Evolutionary conservation across 768 basidiomycete species (phyloP).

Genomic region (Mycena alexandri): DNA sequence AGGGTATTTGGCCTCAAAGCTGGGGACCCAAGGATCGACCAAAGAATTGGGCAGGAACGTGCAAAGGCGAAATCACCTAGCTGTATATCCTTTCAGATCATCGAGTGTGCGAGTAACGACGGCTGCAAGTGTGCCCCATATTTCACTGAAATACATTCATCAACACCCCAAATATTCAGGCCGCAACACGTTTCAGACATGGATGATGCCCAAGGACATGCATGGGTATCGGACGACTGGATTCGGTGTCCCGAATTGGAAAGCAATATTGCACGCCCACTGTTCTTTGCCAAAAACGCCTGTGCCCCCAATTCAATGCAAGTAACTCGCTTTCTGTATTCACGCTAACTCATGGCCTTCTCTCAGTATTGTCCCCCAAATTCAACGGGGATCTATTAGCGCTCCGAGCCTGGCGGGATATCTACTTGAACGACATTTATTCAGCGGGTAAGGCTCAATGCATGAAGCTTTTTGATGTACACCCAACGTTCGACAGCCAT

Average conservation of each 20-base stretch:
- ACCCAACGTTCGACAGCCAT: constrained; percentile 23
- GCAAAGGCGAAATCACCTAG: constrained; percentile 28
- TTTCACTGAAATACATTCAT: neutral
- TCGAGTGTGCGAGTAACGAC: constrained; percentile 28
- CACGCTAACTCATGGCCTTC: neutral
- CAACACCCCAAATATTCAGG: constrained; percentile 22
- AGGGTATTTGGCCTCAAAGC: constrained; percentile 9
- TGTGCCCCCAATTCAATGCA: constrained; percentile 24
- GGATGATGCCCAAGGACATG: constrained; percentile 37
- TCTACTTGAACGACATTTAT: constrained; percentile 30
- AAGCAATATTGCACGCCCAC: constrained; percentile 25
- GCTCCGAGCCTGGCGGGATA: constrained; percentile 31
- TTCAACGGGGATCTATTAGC: constrained; percentile 23
- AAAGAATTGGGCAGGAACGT: constrained; percentile 36
- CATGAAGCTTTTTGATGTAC: constrained; percentile 4
- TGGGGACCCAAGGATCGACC: constrained; percentile 33
- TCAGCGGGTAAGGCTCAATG: constrained; percentile 22
- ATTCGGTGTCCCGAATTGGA: constrained; percentile 32
- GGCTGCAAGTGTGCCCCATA: constrained; percentile 23
- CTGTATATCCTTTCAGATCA: constrained; percentile 38
- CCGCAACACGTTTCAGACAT: constrained; percentile 36
- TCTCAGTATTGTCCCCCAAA: constrained; percentile 21
- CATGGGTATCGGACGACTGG: constrained; percentile 34
- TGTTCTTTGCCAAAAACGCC: constrained; percentile 28
- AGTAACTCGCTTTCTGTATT: constrained; percentile 1